These are phyloP conservation scores for Odontarrhena argentea DNA, from an alignment of 345 rosid species.

Conservation along the genomic window DNA sequence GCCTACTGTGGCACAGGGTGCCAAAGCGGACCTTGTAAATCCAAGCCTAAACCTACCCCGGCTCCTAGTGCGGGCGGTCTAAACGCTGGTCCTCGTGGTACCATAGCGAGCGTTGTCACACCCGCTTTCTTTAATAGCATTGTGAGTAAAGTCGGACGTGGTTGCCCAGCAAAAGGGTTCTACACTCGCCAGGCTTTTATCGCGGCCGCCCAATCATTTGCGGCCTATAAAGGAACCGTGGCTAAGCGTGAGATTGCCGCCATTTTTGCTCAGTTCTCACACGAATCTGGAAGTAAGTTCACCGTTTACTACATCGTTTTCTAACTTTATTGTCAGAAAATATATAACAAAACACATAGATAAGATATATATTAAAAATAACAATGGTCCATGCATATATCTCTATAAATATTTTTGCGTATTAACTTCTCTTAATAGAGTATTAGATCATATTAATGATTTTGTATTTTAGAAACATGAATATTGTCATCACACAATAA, in stretches of 20 bases:
- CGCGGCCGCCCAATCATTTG: constrained; percentile 34
- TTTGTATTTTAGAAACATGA: no score
- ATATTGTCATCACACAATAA: no score
- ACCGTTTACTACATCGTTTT: neutral
- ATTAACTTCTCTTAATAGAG: no score
- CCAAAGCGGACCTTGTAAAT: constrained; percentile 38
- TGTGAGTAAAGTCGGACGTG: constrained; percentile 36
- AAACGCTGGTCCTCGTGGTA: constrained; percentile 35
- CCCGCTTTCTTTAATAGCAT: constrained; percentile 52
- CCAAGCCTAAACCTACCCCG: constrained; percentile 35
- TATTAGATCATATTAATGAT: no score
- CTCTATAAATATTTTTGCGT: neutral
- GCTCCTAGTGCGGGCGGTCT: constrained; percentile 38
- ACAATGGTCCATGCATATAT: neutral
- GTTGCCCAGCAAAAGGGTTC: constrained; percentile 54
- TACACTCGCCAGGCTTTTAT: constrained; percentile 50
- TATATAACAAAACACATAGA: neutral
- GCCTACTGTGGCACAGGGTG: constrained; percentile 42
- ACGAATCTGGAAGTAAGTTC: constrained; percentile 56
- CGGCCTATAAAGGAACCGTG: constrained; percentile 44
- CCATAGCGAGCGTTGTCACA: constrained; percentile 51
- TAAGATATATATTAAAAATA: neutral
- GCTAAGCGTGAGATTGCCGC: constrained; percentile 61
- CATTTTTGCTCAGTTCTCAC: constrained; percentile 55
- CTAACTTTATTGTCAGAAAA: neutral